Evolutionary conservation across 176 grass and related monocot genomes (phyloP).

Genomic region (Hyparrhenia diplandra): DNA sequence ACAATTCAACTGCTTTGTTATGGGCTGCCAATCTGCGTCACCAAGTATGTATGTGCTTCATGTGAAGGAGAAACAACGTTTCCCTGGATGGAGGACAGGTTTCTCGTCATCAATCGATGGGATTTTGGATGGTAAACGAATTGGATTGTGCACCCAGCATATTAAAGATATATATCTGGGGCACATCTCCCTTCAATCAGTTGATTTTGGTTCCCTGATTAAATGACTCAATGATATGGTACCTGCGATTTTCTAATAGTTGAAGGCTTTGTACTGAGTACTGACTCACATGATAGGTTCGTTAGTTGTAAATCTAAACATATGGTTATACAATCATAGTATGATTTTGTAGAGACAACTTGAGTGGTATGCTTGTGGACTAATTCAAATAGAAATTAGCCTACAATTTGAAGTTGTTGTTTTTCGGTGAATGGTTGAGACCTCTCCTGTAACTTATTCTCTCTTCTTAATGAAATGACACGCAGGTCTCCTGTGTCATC

Average conservation of each 20-base stretch:
- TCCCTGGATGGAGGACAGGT: constrained; percentile 89
- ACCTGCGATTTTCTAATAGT: background rate
- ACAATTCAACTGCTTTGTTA: constrained; percentile 71
- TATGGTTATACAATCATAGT: background rate
- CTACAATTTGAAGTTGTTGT: background rate
- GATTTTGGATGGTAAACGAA: constrained; percentile 63
- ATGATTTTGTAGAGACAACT: background rate
- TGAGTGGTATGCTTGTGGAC: background rate
- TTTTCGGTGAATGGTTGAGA: background rate
- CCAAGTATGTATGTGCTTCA: constrained; percentile 76
- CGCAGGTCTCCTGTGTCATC: no score
- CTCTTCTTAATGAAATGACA: background rate
- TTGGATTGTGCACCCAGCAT: constrained; percentile 84
- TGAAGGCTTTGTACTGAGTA: background rate
- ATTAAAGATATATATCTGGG: constrained; percentile 94
- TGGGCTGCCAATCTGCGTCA: constrained; percentile 63
- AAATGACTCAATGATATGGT: constrained; percentile 28
- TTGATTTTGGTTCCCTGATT: constrained; percentile 75
- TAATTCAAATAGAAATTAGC: background rate
- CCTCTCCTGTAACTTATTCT: background rate
- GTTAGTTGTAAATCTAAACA: background rate
- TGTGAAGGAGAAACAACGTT: constrained; percentile 82
- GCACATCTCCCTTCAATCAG: constrained; percentile 75
- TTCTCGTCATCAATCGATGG: constrained; percentile 79
- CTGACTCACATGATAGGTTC: background rate